These are phyloP conservation scores for Trypanosoma platydactyli DNA, from an alignment of 208 protist species.

Conservation along the genomic window DNA sequence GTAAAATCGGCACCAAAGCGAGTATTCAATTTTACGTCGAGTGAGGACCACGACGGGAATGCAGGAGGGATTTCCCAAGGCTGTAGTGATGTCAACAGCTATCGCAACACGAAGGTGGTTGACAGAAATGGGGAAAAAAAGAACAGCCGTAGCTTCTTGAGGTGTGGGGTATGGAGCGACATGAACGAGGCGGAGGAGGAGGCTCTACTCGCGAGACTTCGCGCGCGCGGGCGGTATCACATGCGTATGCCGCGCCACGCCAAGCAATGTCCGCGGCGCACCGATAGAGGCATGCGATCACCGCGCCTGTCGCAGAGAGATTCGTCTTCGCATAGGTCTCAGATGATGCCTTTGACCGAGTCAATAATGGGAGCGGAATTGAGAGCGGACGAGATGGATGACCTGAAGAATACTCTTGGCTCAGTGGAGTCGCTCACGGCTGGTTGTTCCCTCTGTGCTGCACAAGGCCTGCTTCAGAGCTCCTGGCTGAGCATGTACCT, in stretches of 20 bases:
- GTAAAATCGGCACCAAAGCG: background rate
- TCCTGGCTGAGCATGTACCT: constrained; percentile 43
- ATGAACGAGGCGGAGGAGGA: constrained; percentile 15
- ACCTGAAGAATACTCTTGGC: background rate
- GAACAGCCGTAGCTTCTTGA: background rate
- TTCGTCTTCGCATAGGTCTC: background rate
- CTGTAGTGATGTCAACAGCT: background rate
- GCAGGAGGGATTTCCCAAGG: no score
- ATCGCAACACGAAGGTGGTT: background rate
- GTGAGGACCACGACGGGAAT: background rate
- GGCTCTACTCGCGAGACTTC: constrained; percentile 10
- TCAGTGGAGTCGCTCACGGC: constrained; percentile 16
- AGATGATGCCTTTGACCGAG: background rate
- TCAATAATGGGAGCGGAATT: background rate
- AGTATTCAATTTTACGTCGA: background rate
- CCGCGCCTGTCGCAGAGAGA: background rate
- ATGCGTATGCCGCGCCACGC: constrained; percentile 21
- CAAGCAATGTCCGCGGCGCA: constrained; percentile 5
- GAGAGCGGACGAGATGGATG: background rate
- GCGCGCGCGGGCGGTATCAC: constrained; percentile 20
- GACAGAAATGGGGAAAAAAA: background rate
- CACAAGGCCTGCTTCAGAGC: constrained; percentile 41
- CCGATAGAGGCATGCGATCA: background rate
- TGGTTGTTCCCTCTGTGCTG: constrained; percentile 48
- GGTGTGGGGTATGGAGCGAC: background rate